Conservation (phyloP, 768 basidiomycete genomes). For the Lactifluus subvellereus region DNA sequence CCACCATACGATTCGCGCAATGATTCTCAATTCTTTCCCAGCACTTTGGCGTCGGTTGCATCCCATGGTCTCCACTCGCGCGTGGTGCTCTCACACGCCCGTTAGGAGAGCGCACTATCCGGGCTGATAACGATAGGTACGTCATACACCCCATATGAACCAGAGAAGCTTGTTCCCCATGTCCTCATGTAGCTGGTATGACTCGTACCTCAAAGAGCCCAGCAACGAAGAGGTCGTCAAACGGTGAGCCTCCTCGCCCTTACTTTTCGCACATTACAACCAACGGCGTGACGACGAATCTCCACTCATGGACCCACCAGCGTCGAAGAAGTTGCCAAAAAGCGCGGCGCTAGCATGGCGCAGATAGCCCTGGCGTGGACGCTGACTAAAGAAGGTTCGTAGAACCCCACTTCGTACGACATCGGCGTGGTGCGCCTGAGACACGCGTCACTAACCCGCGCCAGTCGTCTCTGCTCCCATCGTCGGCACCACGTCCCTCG, state of each 20-base stretch:
- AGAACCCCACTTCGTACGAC: neutral
- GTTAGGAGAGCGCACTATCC: slow-evolving; percentile 21
- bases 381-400: slow-evolving; percentile 26
- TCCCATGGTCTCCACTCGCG: slow-evolving; percentile 39
- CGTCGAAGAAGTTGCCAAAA: slow-evolving; percentile 36
- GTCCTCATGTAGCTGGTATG: slow-evolving; percentile 5
- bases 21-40: slow-evolving; percentile 2
- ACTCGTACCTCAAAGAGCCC: slow-evolving; percentile 10
- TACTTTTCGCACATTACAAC: neutral
- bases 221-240: slow-evolving; percentile 11
- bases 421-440: neutral
- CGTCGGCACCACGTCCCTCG: slow-evolving; percentile 33
- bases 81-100: slow-evolving; percentile 29
- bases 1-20: neutral
- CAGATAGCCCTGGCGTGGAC: slow-evolving; percentile 38
- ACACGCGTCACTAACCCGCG: neutral
- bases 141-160: slow-evolving; percentile 21
- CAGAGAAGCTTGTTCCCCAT: neutral
- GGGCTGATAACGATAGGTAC: slow-evolving; percentile 27
- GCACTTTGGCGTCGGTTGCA: slow-evolving; percentile 35
- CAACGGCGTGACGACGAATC: neutral
- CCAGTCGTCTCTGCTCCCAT: slow-evolving; percentile 33
- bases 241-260: slow-evolving; percentile 9
- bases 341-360: slow-evolving; percentile 34
- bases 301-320: neutral